Evolutionary conservation across 306 rosid genomes (phyloP).

Genomic region (Lathyrus sativus): DNA sequence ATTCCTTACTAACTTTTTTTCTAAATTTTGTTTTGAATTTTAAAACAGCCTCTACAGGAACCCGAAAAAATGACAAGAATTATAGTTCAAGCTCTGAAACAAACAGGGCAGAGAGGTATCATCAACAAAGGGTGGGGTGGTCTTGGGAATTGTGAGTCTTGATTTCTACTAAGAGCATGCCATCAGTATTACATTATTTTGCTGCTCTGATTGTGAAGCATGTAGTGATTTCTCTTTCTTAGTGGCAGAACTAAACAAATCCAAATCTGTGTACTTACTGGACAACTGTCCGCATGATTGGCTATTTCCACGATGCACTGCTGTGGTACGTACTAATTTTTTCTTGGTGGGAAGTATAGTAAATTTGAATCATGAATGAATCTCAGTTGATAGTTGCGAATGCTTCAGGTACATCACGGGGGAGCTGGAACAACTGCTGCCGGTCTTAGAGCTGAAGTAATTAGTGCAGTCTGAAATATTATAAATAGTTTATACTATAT

Average conservation of each 20-base stretch:
- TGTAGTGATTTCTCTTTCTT: slow-evolving; percentile 46
- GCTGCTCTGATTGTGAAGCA: slow-evolving; percentile 36
- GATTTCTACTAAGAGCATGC: slow-evolving; percentile 36
- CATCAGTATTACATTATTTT: slow-evolving; percentile 24
- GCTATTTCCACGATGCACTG: slow-evolving; percentile 81
- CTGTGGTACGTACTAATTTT: slow-evolving; percentile 64
- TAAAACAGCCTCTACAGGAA: slow-evolving; percentile 71
- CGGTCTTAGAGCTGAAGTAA: slow-evolving; percentile 93
- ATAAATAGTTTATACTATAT: background rate
- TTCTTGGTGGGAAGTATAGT: slow-evolving; percentile 21
- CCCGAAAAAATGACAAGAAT: slow-evolving; percentile 76
- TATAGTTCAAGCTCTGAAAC: slow-evolving; percentile 77
- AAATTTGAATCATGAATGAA: slow-evolving; percentile 21
- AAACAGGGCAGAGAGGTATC: slow-evolving; percentile 81
- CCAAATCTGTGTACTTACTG: slow-evolving; percentile 66
- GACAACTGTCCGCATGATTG: slow-evolving; percentile 98
- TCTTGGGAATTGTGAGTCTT: slow-evolving; percentile 80
- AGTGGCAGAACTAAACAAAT: slow-evolving; percentile 66
- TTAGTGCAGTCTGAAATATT: slow-evolving; percentile 20
- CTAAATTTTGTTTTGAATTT: slow-evolving; percentile 30
- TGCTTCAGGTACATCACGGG: slow-evolving; percentile 87
- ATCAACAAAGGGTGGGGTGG: slow-evolving; percentile 98
- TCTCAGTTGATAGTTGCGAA: slow-evolving; percentile 35
- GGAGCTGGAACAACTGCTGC: slow-evolving; percentile 99
- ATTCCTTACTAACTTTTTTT: slow-evolving; percentile 24